Evolutionary conservation across 768 basidiomycete genomes (phyloP).

Genomic region (Tremella yokohamensis): DNA sequence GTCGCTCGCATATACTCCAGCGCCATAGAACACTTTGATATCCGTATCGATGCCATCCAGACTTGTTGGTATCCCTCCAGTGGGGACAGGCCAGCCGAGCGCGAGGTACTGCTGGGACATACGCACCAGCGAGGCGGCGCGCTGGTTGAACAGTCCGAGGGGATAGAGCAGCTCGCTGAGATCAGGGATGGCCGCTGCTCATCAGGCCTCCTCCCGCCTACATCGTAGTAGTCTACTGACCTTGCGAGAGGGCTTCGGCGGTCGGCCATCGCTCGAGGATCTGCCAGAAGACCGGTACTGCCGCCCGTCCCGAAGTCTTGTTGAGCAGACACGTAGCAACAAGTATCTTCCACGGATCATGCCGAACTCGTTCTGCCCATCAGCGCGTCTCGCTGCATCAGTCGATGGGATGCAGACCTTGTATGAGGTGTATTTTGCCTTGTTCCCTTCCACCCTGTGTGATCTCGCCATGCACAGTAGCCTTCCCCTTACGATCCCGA

Average conservation of each 20-base stretch:
- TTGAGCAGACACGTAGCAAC: conserved; percentile 68
- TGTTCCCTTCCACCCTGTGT: conserved; percentile 1
- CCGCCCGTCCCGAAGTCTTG: conserved; percentile 63
- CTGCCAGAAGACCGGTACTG: conserved; percentile 65
- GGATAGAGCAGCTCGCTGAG: conserved; percentile 56
- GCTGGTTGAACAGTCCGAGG: conserved; percentile 62
- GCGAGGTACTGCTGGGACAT: conserved; percentile 59
- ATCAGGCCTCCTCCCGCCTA: background rate
- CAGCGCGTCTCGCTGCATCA: background rate
- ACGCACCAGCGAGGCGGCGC: conserved; percentile 59
- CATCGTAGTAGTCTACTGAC: conserved; percentile 46
- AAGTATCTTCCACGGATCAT: conserved; percentile 64
- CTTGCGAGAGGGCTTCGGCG: conserved; percentile 58
- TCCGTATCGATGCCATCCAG: conserved; percentile 32
- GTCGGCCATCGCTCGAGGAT: conserved; percentile 62
- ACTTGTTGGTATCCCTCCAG: background rate
- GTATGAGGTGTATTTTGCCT: conserved; percentile 39
- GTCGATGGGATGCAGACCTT: conserved; percentile 26
- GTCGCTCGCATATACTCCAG: conserved; percentile 69
- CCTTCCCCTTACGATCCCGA: too few relatives aligned
- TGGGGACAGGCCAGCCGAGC: conserved; percentile 21
- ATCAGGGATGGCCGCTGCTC: conserved; percentile 55
- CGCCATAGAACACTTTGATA: conserved; percentile 61
- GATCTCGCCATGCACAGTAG: too few relatives aligned
- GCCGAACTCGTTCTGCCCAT: conserved; percentile 33